Base-by-base conservation (phyloP, 768 basidiomycete genomes). In the Melanogaster broomeanus region DNA sequence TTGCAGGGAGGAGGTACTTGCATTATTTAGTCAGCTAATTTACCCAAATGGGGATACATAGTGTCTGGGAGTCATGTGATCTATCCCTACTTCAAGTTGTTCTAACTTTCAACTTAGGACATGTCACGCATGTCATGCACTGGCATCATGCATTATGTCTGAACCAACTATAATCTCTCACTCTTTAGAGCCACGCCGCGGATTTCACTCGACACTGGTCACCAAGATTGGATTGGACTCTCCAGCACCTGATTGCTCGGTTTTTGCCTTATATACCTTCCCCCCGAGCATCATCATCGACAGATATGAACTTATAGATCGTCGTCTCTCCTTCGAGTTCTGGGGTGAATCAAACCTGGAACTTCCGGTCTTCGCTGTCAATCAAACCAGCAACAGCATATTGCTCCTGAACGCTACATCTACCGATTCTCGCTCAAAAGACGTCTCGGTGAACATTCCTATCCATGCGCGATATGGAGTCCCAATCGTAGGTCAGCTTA, bases 401-500 rank as follows among this genome's bases (percentile, higher is more conserved):
- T 55, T 76, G 27, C 64, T 76, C 35, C 22, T 78, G 38, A 61
- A 65, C 31, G 62, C 64, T 4, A 61, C 66, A 6, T 41, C 45
- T 3, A 13, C 48, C 37, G 28, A 33, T 50, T 39, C 50, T 38
- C 55, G 13, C 34, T 18, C 19, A 18, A 45, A 57, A 30, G 53
- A 44, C 21, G 40, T 61, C 18, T 38, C 52, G 0, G 46, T 76
- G 21, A 65, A 73, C 21, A 51, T 80, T 6, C 79, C 78, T 8
- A 47, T 80, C 37, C 78, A 80, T 55, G 70, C 69, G 16, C 73
- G 78, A 13, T 80, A 80, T 52, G 72, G 71, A 22, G 48, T 54
- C 39, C 73, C 71, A 34, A 39, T 46, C 13, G 34, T 46, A 11
- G 52, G 42, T 19, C 42, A 41, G 33, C n/a, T 41, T 18, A 54